Base-by-base conservation (phyloP, 768 basidiomycete species). In the Tricholomella constricta region DNA sequence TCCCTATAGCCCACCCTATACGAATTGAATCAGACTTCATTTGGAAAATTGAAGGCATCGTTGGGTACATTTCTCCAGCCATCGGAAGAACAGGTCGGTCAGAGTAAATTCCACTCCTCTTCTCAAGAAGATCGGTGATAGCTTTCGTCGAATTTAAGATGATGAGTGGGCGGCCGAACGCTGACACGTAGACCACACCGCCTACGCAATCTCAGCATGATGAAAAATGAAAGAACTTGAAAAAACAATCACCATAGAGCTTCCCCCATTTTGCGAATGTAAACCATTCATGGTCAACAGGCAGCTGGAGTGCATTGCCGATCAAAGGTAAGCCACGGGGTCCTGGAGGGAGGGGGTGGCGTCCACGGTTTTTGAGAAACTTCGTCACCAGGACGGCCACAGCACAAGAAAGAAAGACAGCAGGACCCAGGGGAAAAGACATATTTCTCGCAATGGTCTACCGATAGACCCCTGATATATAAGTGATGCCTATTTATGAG, bases 41-140 rank as follows among this genome's bases (percentile, higher is more conserved):
- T 50, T 34, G 43, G 20, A 38, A 32, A 23, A 48, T 6, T n/a
- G 32, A 17, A 51, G 29, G 20, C 26, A 7, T 23, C 27, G 22
- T 26, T 29, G 52, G 27, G n/a, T 32, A 53, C 56, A 48, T 2
- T 37, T 55, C 54, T 12, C 57, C 57, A 12, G 54, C 60, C 54
- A 56, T 56, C 15, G 42, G 52, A 46, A 62, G 34, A 4, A 51
- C 37, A 3, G 68, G 68, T 23, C 70, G 55, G 45, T 69, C 67
- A 19, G 68, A 67, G 57, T 72, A 71, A 2, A 69, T 62, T 9
- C 52, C 32, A 27, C 63, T 61, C 19, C 65, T 56, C 48, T 68
- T 70, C 17, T 71, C 65, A 11, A 73, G 56, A 48, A 77, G 61
- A 9, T 72, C 70, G 10, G 49, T 56, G 10, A 65, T 66, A 19